Evolutionary conservation across 2,329 filamentous ascomycete genomes (phyloP).

Genomic region (Chrysoporthe austroafricana): DNA sequence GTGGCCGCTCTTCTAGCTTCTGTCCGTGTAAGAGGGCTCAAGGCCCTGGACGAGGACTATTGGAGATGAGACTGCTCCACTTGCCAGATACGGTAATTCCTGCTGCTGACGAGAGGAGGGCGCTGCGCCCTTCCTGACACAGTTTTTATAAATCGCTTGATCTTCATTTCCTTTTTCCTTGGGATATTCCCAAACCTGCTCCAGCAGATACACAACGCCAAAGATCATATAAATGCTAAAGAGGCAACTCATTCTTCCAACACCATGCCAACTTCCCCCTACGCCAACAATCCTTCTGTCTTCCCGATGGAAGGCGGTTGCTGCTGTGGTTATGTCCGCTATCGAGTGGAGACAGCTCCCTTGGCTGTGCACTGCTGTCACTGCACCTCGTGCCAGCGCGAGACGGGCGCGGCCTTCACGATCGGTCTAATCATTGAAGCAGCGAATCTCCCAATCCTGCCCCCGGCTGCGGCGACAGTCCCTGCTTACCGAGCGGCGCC

Average conservation of each 20-base stretch:
- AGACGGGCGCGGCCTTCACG: constrained; percentile 45
- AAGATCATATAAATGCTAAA: neutral
- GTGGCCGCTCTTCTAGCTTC: too few relatives aligned
- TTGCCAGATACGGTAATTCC: constrained; percentile 1
- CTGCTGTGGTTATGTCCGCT: constrained; percentile 71
- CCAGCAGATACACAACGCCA: neutral
- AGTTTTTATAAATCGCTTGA: neutral
- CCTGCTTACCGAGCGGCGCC: constrained; percentile 26
- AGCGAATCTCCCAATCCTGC: constrained; percentile 39
- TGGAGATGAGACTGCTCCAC: neutral
- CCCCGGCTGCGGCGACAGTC: constrained; percentile 33
- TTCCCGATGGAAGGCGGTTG: constrained; percentile 54
- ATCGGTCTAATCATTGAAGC: constrained; percentile 49
- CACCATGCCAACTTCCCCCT: constrained; percentile 18
- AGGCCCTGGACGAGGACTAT: constrained; percentile 8
- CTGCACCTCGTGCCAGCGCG: constrained; percentile 51
- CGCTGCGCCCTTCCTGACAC: neutral
- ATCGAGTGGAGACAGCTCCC: constrained; percentile 62
- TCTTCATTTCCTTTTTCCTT: neutral
- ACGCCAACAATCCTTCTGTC: constrained; percentile 23
- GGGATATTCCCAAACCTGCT: neutral
- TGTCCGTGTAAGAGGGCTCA: neutral
- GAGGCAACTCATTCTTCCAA: neutral
- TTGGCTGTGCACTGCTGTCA: constrained; percentile 51
- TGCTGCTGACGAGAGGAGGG: neutral